Percentiles rank a stretch among this genome's conserved stretches.
phyloP scores from a whole-genome alignment of 805 yeast genomes.

The Candida loeiensis region DNA sequence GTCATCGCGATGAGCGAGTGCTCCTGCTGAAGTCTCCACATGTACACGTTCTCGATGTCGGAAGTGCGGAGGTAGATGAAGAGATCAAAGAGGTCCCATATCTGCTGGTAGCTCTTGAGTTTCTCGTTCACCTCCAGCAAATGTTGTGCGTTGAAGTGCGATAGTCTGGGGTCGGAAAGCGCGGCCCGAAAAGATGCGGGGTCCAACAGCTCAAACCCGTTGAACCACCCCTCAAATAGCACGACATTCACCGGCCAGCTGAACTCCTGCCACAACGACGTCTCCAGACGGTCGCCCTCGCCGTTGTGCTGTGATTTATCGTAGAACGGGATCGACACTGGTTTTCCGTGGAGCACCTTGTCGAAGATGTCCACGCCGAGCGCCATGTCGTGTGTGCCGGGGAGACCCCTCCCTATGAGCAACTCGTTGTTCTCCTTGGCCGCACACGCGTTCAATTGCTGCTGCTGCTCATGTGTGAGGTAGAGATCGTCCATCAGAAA shows the following conservation, averaged over 20 bases:
- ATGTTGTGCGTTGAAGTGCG: conserved; percentile 24
- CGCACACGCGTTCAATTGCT: conserved; percentile 33
- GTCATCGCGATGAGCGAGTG: conserved; percentile 45
- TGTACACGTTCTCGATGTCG: conserved; percentile 58
- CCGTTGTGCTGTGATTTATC: conserved; percentile 75
- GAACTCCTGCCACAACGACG: conserved; percentile 33
- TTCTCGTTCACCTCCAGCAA: conserved; percentile 47
- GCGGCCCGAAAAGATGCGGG: conserved; percentile 17
- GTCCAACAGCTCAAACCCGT: conserved; percentile 54
- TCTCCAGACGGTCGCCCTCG: conserved; percentile 67
- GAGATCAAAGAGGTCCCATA: conserved; percentile 58
- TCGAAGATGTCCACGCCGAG: conserved; percentile 38
- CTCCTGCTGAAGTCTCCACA: conserved; percentile 81
- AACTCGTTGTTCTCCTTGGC: conserved; percentile 45
- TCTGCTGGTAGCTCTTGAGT: conserved; percentile 45
- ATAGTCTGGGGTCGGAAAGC: conserved; percentile 18
- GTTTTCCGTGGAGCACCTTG: conserved; percentile 28
- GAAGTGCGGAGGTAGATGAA: conserved; percentile 63
- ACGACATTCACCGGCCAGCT: conserved; percentile 54
- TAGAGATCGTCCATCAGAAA: conserved; percentile 88
- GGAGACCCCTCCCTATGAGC: conserved; percentile 78
- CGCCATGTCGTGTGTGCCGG: conserved; percentile 85
- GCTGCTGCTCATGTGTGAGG: conserved; percentile 61
- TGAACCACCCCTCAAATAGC: conserved; percentile 92
- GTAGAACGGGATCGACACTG: conserved; percentile 54